These are phyloP conservation scores for Taphrina confusa DNA, from an alignment of 1,139 yeast genomes.

Conservation along the genomic window DNA sequence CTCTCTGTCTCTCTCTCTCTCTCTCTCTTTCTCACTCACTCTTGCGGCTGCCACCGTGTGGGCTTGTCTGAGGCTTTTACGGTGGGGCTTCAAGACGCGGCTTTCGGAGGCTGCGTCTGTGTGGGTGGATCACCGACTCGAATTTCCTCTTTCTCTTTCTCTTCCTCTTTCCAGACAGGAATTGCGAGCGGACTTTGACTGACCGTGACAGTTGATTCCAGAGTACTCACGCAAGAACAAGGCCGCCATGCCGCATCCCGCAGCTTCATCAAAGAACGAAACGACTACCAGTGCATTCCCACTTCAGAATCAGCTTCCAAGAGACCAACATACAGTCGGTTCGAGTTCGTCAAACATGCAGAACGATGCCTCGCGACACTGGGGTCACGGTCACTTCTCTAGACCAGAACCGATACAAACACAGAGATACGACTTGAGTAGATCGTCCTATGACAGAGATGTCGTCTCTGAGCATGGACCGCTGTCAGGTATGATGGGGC, in stretches of 20 bases:
- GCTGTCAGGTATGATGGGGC: background rate
- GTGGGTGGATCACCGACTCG: slow-evolving; percentile 5
- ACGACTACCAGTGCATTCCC: background rate
- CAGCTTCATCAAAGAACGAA: background rate
- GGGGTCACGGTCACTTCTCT: background rate
- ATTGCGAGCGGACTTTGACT: slow-evolving; percentile 2
- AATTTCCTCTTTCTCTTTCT: slow-evolving; percentile 2
- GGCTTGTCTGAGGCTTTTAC: no score
- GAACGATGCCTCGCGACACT: background rate
- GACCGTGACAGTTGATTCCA: slow-evolving; percentile 14
- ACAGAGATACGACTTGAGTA: background rate
- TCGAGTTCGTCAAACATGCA: slow-evolving; percentile 4
- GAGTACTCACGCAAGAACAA: slow-evolving; percentile 15
- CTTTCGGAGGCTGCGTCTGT: slow-evolving; percentile 6
- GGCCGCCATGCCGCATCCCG: slow-evolving; percentile 4
- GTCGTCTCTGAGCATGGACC: slow-evolving; percentile 5
- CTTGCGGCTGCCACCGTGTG: no score
- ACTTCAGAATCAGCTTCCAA: background rate
- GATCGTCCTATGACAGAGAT: slow-evolving; percentile 5
- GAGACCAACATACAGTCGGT: background rate
- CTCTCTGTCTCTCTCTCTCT: no score
- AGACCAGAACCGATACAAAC: slow-evolving; percentile 4
- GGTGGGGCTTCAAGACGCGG: background rate
- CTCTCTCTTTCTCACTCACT: no score
- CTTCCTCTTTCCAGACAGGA: background rate